Conservation (phyloP, 2,329 filamentous ascomycete genomes). For the Trichoderma harzianum region DNA sequence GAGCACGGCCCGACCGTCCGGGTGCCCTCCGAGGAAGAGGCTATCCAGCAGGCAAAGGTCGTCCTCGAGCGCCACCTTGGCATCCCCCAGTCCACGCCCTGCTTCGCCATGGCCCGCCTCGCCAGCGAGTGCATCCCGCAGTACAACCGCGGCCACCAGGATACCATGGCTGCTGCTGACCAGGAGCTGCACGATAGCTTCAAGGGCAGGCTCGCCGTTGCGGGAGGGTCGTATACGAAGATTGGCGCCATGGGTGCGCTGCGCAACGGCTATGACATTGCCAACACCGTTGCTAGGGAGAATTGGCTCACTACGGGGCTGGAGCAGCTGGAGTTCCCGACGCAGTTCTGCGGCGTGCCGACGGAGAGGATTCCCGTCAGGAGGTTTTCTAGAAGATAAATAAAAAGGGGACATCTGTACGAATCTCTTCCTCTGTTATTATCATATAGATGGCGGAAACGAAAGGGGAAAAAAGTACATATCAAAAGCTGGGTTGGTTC, state of each 20-base stretch:
- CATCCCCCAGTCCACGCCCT: slow-evolving; percentile 59
- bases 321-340: slow-evolving; percentile 26
- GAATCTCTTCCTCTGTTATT: background rate
- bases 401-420: background rate
- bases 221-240: slow-evolving; percentile 51
- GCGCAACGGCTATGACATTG: slow-evolving; percentile 40
- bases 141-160: slow-evolving; percentile 74
- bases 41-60: slow-evolving; percentile 63
- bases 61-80: slow-evolving; percentile 71
- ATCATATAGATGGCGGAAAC: background rate
- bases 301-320: slow-evolving; percentile 30
- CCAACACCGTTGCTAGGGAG: slow-evolving; percentile 22
- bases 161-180: slow-evolving; percentile 57
- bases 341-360: slow-evolving; percentile 27
- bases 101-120: slow-evolving; percentile 56
- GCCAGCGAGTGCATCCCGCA: slow-evolving; percentile 81
- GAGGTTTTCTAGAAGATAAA: slow-evolving; percentile 18
- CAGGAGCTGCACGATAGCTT: slow-evolving; percentile 54
- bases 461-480: background rate
- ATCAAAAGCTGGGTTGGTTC: background rate
- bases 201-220: slow-evolving; percentile 61
- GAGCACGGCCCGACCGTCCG: slow-evolving; percentile 20
- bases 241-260: slow-evolving; percentile 52
- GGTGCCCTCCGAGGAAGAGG: slow-evolving; percentile 61
- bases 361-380: slow-evolving; percentile 28